These are phyloP conservation scores for Gentiana macrophylla DNA, from an alignment of 257 asterid species.

Conservation along the genomic window DNA sequence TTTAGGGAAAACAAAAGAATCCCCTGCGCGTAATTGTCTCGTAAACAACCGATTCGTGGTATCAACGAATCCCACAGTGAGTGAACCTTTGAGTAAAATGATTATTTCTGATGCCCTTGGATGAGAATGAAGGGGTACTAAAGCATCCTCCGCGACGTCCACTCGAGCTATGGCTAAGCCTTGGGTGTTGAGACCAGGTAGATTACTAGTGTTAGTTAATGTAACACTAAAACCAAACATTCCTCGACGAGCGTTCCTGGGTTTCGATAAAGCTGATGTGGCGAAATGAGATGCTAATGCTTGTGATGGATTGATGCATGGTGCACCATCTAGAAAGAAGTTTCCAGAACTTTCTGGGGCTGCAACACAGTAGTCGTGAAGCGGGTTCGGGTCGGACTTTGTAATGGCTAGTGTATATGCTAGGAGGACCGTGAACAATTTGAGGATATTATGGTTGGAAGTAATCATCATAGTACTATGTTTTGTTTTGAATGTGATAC, in stretches of 20 bases:
- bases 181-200: constrained; percentile 46
- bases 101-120: constrained; percentile 60
- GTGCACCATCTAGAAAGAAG: constrained; percentile 24
- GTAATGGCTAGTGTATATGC: constrained; percentile 4
- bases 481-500: neutral
- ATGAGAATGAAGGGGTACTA: constrained; percentile 59
- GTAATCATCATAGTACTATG: constrained; percentile 18
- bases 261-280: constrained; percentile 38
- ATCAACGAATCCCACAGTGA: constrained; percentile 51
- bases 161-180: constrained; percentile 52
- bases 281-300: constrained; percentile 37
- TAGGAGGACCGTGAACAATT: constrained; percentile 15
- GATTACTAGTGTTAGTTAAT: constrained; percentile 17
- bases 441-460: constrained; percentile 3
- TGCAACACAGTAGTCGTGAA: constrained; percentile 51
- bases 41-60: constrained; percentile 27
- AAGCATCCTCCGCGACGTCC: constrained; percentile 32
- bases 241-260: constrained; percentile 21
- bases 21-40: constrained; percentile 31
- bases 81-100: constrained; percentile 46
- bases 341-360: constrained; percentile 13
- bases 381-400: constrained; percentile 41
- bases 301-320: constrained; percentile 45
- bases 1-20: constrained; percentile 51
- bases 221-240: constrained; percentile 34